Evolutionary conservation across 768 basidiomycete genomes (phyloP).

Genomic region (Serendipita sp.): DNA sequence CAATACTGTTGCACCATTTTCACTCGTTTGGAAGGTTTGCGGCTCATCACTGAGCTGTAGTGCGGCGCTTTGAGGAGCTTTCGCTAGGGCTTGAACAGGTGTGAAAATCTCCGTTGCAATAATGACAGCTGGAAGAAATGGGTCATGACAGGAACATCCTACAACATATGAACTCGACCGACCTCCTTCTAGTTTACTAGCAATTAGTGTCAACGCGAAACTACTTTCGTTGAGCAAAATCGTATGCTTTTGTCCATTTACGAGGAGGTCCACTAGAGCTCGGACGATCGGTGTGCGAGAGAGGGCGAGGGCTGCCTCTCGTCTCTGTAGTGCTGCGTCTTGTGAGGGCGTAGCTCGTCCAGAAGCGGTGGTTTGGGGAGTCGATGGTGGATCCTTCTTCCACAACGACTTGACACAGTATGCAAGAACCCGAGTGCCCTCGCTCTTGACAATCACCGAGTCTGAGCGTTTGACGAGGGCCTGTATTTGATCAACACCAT

Average conservation of each 20-base stretch:
- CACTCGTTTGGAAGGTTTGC: conserved; percentile 13
- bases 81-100: conserved; percentile 33
- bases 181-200: conserved; percentile 52
- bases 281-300: conserved; percentile 39
- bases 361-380: conserved; percentile 18
- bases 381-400: conserved; percentile 23
- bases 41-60: conserved; percentile 27
- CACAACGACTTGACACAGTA: conserved; percentile 72
- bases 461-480: conserved; percentile 65
- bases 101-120: conserved; percentile 48
- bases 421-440: conserved; percentile 78
- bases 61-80: not conserved
- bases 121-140: conserved; percentile 7
- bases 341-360: conserved; percentile 15
- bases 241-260: conserved; percentile 64
- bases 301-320: conserved; percentile 37
- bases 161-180: conserved; percentile 16
- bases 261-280: conserved; percentile 54
- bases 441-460: conserved; percentile 68
- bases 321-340: conserved; percentile 33
- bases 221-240: conserved; percentile 81
- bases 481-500: conserved; percentile 53
- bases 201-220: conserved; percentile 65
- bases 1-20: conserved; percentile 29
- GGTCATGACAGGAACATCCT: not conserved